phyloP scores from a whole-genome alignment of 2,329 filamentous ascomycete genomes.

The Verticillium nonalfalfae region DNA sequence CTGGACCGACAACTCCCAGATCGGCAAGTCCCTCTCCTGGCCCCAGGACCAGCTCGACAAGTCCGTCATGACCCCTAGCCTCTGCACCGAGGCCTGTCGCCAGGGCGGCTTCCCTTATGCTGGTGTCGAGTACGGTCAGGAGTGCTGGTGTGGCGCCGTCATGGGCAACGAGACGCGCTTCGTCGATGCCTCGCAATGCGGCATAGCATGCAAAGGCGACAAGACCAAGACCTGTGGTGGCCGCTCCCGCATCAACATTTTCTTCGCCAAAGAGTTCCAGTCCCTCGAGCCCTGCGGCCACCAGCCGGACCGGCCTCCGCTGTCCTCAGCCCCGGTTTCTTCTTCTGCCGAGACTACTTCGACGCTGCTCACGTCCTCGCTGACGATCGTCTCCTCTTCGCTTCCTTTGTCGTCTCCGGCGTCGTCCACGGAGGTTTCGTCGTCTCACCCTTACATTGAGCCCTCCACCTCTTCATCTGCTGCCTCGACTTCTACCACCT shows the following conservation, averaged over 20 bases:
- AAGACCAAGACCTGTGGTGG: constrained; percentile 35
- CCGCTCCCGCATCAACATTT: constrained; percentile 32
- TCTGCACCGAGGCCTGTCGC: constrained; percentile 35
- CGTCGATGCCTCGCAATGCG: constrained; percentile 34
- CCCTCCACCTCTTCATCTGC: no score
- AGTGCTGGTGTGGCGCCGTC: constrained; percentile 40
- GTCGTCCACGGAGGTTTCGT: no score
- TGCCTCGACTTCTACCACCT: no score
- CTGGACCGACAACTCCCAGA: constrained; percentile 38
- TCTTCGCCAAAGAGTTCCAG: constrained; percentile 40
- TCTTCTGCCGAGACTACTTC: constrained; percentile 10
- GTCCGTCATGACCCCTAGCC: constrained; percentile 31
- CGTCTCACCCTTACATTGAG: no score
- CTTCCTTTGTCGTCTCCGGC: no score
- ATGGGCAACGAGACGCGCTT: constrained; percentile 38
- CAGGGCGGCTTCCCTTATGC: constrained; percentile 39
- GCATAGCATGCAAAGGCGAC: constrained; percentile 46
- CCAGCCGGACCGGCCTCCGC: constrained; percentile 14
- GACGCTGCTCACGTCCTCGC: constrained; percentile 5
- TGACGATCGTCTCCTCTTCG: constrained; percentile 3
- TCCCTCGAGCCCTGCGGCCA: constrained; percentile 43
- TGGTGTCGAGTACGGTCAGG: constrained; percentile 36
- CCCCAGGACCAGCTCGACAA: constrained; percentile 28
- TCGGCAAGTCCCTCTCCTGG: constrained; percentile 39
- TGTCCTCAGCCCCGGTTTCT: constrained; percentile 4